A percentile compares a stretch with the other conserved stretches of the same genome.
phyloP scores from a whole-genome alignment of 2,329 filamentous ascomycete species.

The Nemania sp. region DNA sequence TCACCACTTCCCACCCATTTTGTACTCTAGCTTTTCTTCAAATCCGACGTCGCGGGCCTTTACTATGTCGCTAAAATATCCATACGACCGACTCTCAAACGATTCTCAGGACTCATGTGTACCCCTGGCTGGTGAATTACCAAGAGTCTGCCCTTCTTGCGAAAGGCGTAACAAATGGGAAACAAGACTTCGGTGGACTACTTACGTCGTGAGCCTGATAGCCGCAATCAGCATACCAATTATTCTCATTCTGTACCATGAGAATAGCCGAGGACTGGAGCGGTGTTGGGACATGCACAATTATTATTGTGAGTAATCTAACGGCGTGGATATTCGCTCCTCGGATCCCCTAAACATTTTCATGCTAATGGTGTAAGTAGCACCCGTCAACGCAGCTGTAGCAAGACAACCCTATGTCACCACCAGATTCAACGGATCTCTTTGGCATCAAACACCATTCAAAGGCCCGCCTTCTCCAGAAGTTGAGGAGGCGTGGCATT shows the following conservation, averaged over 20 bases:
- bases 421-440: conserved; percentile 24
- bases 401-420: conserved; percentile 9
- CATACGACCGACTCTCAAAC: not conserved
- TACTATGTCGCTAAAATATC: not conserved
- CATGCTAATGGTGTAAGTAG: not conserved
- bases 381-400: not conserved
- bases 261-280: not conserved
- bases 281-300: not conserved
- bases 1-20: too few species aligned
- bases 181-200: not conserved
- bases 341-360: not conserved
- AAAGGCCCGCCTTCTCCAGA: conserved; percentile 23
- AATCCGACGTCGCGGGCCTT: not conserved
- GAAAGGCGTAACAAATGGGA: not conserved
- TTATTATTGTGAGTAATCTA: not conserved
- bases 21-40: not conserved
- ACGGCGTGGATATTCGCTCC: not conserved
- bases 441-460: conserved; percentile 24
- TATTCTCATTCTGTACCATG: not conserved
- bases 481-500: conserved; percentile 25
- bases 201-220: not conserved
- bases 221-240: not conserved
- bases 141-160: not conserved
- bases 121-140: not conserved
- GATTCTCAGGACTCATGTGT: not conserved